phyloP scores from a whole-genome alignment of 257 asterid species.

The Salvia rosmarinus region DNA sequence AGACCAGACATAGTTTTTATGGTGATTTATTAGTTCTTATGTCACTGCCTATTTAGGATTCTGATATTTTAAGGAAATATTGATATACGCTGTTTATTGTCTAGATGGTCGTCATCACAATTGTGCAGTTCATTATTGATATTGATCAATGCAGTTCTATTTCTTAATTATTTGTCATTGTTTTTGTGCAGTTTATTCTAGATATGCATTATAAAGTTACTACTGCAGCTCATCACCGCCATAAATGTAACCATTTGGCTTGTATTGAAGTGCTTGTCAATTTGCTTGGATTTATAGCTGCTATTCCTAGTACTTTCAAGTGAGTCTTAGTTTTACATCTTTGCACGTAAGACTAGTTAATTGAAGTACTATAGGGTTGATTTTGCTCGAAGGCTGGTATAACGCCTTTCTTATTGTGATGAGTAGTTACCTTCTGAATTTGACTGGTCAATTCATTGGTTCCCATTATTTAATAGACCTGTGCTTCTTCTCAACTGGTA shows the following conservation, averaged over 20 bases:
- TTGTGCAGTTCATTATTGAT: slow-evolving; percentile 63
- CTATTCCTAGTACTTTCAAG: slow-evolving; percentile 84
- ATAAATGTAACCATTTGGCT: slow-evolving; percentile 77
- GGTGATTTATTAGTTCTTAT: slow-evolving; percentile 49
- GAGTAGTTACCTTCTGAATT: slow-evolving; percentile 79
- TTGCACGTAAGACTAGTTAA: slow-evolving; percentile 19
- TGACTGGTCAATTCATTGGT: slow-evolving; percentile 74
- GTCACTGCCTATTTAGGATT: slow-evolving; percentile 4
- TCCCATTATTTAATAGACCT: slow-evolving; percentile 60
- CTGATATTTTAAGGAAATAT: slow-evolving; percentile 6
- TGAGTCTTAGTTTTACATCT: slow-evolving; percentile 46
- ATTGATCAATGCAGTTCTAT: slow-evolving; percentile 21
- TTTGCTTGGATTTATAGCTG: slow-evolving; percentile 79
- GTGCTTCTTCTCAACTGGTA: slow-evolving; percentile 55
- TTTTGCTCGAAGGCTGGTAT: slow-evolving; percentile 27
- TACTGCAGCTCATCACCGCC: slow-evolving; percentile 79
- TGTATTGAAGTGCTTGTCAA: slow-evolving; percentile 82
- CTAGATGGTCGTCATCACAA: slow-evolving; percentile 25
- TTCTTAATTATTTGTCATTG: slow-evolving; percentile 22
- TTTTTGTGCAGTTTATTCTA: slow-evolving; percentile 73
- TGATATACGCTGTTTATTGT: slow-evolving; percentile 10
- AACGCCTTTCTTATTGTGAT: slow-evolving; percentile 34
- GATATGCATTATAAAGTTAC: slow-evolving; percentile 89
- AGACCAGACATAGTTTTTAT: slow-evolving; percentile 95
- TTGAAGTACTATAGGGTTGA: neutral